Evolutionary conservation across 441 rosid species (phyloP), one percentile per base, ranked within the genome.

Genomic region (Manihot esculenta): DNA sequence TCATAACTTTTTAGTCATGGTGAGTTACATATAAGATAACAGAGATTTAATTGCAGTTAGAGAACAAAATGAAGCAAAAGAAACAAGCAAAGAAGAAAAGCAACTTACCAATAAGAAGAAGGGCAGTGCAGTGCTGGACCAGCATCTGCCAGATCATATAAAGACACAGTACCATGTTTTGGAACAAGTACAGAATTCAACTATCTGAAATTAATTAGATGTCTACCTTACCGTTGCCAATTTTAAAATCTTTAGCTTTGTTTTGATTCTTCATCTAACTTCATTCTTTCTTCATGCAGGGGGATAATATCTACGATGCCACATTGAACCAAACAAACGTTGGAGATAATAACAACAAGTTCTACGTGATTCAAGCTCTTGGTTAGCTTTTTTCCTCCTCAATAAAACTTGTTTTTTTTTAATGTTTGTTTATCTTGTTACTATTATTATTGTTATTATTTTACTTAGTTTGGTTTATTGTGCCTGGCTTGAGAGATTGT

Each of bases 311-410:
- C 26, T 54, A 54, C 8, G 58, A 20, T 54, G 58, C 58, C 24
- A 54, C 58, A 20, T 21, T 54, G 26, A 54, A 54, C 58, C 58
- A 54, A 20, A 54, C 58, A 54, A 54, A 54, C 21, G 58, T 54
- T 54, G 58, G 58, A 3, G 27, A 54, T 10, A 54, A 54, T 8
- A 54, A 54, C 4, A 54, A 54, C 58, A 54, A 54, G 27, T 54
- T 54, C 58, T 54, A 54, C 9, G 26, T 20, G 23, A 54, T 54
- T 21, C 27, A 54, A 54, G 58, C 58, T 54, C 58, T 54, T 20
- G 58, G 58, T 54, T 54, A 21, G 58, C 10, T 7, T 27, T 4
- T 30, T 1, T 30, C 33, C 33, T 30, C 33, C n/a, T n/a, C n/a
- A 30, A 30, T 30, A 45, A 45, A 14, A 14, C 15, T 48, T 21